Base-by-base conservation (phyloP, 73 alveolate species). In the Paramecium pentaurelia region DNA sequence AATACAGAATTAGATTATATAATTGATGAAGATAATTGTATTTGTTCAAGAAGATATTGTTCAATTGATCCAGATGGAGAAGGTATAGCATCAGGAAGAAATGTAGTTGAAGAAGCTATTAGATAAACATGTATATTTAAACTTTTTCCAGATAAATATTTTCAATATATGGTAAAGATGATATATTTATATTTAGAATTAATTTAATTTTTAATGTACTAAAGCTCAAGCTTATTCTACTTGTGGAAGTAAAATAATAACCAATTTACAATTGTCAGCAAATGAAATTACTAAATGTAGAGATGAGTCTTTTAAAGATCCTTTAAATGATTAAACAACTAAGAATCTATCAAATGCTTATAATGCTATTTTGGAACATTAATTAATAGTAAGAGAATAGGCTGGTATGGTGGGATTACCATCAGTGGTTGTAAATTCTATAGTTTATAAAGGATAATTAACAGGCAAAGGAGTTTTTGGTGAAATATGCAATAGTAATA, bases 391-490 rank as follows among this genome's bases (percentile, higher is more conserved):
- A 34, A 2, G 3, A 18, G 60, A 36, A 0, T 14, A 10, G 6
- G 22, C 37, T 12, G 87, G 87, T 3, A 28, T 20, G 12, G 9
- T 9, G 2, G 87, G 87, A 14, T 1, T 16, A 16, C 87, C 87
- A 12, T 36, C 60, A 37, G 60, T 40, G 8, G 87, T 40, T 73
- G 60, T 73, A 6, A 73, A 73, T 36, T 36, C 60, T 16, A 20
- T 30, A 10, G 54, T 18, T 4, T 73, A 36, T 16, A 36, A 73
- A 16, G 87, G 87, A 7, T 9, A 40, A 73, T 30, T 73, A 9
- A 37, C 60, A 16, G 87, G 60, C n/a, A 73, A 73, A n/a, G 87
- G 60, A 16, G 37, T 73, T 30, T 73, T 73, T n/a, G 87, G 87
- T 73, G 87, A 73, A 38, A 73, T 73, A 37, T 73, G 87, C 20